Evolutionary conservation across 129 eudicot species (phyloP).

Genomic region (Chrysanthemum seticuspe): DNA sequence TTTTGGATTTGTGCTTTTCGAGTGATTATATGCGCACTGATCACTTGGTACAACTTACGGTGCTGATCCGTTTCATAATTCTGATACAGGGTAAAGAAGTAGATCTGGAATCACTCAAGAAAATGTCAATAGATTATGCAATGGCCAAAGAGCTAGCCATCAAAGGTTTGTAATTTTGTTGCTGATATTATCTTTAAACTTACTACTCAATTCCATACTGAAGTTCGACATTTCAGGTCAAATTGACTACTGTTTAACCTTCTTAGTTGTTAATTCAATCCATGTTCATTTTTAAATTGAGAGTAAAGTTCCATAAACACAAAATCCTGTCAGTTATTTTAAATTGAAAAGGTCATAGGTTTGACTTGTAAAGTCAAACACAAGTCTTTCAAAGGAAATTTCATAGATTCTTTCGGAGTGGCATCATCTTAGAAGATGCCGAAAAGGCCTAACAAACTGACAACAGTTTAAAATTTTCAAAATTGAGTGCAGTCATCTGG

Average conservation of each 20-base stretch:
- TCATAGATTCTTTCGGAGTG: not conserved
- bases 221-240: slow-evolving; percentile 2
- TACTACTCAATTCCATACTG: not conserved
- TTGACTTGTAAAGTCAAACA: not conserved
- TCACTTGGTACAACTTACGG: not conserved
- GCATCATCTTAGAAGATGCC: not conserved
- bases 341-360: not conserved
- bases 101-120: slow-evolving; percentile 60
- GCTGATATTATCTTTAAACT: not conserved
- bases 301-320: not conserved
- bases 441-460: not conserved
- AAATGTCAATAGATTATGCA: slow-evolving; percentile 61
- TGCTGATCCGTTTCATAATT: slow-evolving; percentile 6
- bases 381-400: not conserved
- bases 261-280: slow-evolving; percentile 4
- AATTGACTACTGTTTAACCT: not conserved
- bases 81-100: slow-evolving; percentile 61
- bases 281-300: not conserved
- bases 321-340: not conserved
- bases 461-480: not conserved
- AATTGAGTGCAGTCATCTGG: not conserved
- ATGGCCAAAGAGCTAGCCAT: slow-evolving; percentile 64
- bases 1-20: not conserved
- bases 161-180: slow-evolving; percentile 42
- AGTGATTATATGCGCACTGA: not conserved